Evolutionary conservation across 495 filamentous ascomycete genomes (phyloP), one percentile per base, ranked within the genome.

Genomic region (Hyphodiscus hymeniophilus): DNA sequence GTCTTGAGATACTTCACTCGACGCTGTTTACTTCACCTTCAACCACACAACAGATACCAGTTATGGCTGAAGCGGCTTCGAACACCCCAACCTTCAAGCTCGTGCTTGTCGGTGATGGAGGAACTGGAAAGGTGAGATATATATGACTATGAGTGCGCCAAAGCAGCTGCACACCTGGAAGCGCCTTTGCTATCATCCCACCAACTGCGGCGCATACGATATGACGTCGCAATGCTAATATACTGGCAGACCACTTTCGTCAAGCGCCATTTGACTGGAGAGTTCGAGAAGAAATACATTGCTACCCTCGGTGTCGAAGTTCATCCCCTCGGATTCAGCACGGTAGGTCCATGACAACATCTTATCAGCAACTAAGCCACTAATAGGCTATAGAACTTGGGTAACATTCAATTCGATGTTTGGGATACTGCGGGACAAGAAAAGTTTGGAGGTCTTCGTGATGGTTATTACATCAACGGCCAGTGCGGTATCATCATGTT

Each of bases 401-500:
- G 94, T 58, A 74, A 76, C 55, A 95, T 99, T 63, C 89, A 95
- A 75, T 99, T 99, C 75, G 94, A 99, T 68, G 94, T 97, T 51
- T 99, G 94, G 94, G 94, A 99, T 66, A 99, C 94, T 54, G 94
- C 94, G 58, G 94, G 94, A 58, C 94, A 99, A 71, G 94, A 99
- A 80, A 99, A 99, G 81, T 99, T 99, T 59, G 94, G 94, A 75
- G 94, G 94, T 76, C 87, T 99, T 60, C 82, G 94, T 72, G 94
- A 99, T 75, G 94, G 94, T 52, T 99, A 99, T 80, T 99, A 99
- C 73, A 99, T 99, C 81, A 97, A 96, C 79, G 94, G 94, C 57
- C 92, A 97, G 74, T 96, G 92, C 68, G 94, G 94, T 74, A 94
- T 99, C 77, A 97, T 99, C 82, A 99, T 99, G 94, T 99, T 99